Evolutionary conservation across 331 rosid species (phyloP).

Genomic region (Arachis monticola): DNA sequence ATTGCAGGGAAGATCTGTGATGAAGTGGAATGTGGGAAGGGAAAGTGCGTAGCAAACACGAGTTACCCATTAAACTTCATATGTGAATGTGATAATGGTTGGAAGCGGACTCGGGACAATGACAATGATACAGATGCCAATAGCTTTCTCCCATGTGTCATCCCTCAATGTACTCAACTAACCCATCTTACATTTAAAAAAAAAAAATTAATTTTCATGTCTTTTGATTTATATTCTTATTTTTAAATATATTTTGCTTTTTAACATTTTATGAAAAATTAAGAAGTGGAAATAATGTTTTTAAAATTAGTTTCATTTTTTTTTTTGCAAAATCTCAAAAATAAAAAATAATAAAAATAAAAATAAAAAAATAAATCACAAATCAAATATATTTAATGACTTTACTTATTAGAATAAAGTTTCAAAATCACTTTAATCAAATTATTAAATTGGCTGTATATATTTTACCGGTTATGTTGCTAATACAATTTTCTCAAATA

Average conservation of each 20-base stretch:
- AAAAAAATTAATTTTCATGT: too few species aligned
- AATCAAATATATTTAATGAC: not conserved
- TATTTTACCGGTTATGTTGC: too few species aligned
- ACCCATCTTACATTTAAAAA: too few species aligned
- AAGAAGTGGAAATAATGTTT: too few species aligned
- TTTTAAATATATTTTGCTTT: too few species aligned
- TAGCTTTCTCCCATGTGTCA: constrained; percentile 86
- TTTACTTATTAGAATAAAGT: not conserved
- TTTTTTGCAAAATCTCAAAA: too few species aligned
- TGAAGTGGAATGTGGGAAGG: constrained; percentile 76
- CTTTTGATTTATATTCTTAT: too few species aligned
- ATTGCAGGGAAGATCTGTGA: constrained; percentile 61
- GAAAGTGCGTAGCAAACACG: constrained; percentile 48
- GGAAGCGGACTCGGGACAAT: constrained; percentile 59
- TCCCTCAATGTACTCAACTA: constrained; percentile 63
- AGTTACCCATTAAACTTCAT: constrained; percentile 46
- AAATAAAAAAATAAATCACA: too few species aligned
- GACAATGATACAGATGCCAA: constrained; percentile 42
- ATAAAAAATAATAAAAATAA: too few species aligned
- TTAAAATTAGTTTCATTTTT: too few species aligned
- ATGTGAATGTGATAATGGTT: constrained; percentile 70
- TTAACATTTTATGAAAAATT: too few species aligned
- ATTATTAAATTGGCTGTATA: not conserved
- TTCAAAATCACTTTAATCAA: not conserved
- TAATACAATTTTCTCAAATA: too few species aligned